Evolutionary conservation across 352 stramenopile species (phyloP).

Genomic region (Globisporangium nagaii): DNA sequence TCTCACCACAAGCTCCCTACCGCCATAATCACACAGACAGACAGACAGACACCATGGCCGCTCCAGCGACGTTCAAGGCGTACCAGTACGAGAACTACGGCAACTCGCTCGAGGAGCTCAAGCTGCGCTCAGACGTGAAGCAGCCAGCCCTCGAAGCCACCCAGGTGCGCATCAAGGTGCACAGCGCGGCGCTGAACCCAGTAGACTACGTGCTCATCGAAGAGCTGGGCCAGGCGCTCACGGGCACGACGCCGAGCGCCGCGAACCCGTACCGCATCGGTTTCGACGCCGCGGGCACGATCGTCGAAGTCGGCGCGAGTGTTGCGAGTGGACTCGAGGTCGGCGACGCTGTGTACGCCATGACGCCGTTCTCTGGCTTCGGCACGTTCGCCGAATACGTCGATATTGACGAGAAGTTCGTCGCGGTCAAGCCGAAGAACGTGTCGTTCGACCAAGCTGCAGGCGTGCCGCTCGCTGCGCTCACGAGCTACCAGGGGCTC

Average conservation of each 20-base stretch:
- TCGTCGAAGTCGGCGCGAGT: neutral
- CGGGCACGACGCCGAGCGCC: neutral
- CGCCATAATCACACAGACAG: neutral
- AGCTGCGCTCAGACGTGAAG: neutral
- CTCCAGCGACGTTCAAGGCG: neutral
- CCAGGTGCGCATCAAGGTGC: slow-evolving; percentile 27
- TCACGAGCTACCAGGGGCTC: slow-evolving; percentile 23
- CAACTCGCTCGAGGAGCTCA: slow-evolving; percentile 1
- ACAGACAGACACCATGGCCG: neutral
- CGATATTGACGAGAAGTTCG: slow-evolving; percentile 4
- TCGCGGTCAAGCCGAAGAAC: slow-evolving; percentile 21
- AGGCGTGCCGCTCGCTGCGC: slow-evolving; percentile 9
- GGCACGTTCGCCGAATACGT: slow-evolving; percentile 15
- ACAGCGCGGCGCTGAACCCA: slow-evolving; percentile 27
- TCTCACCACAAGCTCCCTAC: no score
- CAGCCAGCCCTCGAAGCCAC: neutral
- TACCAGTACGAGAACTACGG: neutral
- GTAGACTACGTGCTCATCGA: slow-evolving; percentile 20
- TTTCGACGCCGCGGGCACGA: neutral
- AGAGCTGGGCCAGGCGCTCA: neutral
- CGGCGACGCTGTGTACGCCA: neutral
- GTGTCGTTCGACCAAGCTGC: slow-evolving; percentile 13
- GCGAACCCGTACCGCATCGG: neutral
- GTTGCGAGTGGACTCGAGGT: neutral
- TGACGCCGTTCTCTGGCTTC: neutral